Conservation (phyloP, 306 rosid genomes). For the Psophocarpus tetragonolobus region DNA sequence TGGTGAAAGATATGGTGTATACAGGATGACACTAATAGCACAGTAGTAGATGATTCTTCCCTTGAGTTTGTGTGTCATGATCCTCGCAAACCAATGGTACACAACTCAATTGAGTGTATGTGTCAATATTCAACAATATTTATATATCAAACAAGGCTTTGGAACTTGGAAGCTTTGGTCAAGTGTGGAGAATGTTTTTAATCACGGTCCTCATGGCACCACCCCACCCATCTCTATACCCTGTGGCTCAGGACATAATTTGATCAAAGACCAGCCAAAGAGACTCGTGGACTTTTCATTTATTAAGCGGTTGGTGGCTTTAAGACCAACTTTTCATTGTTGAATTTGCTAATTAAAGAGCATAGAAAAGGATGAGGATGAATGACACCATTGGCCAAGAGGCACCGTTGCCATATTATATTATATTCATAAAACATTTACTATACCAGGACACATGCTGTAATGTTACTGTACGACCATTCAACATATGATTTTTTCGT, state of each 20-base stretch:
- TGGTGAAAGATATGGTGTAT: not conserved
- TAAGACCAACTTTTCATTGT: slow-evolving; percentile 28
- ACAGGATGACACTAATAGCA: not conserved
- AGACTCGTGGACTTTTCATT: slow-evolving; percentile 39
- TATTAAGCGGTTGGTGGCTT: slow-evolving; percentile 39
- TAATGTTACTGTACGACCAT: slow-evolving; percentile 31
- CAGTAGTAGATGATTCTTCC: not conserved
- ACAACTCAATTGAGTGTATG: slow-evolving; percentile 36
- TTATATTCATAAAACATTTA: slow-evolving; percentile 23
- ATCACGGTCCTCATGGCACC: slow-evolving; percentile 40
- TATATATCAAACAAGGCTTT: not conserved
- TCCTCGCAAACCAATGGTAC: slow-evolving; percentile 32
- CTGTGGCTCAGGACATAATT: slow-evolving; percentile 28
- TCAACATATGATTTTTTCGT: slow-evolving; percentile 28
- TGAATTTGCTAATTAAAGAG: slow-evolving; percentile 22
- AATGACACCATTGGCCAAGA: slow-evolving; percentile 26
- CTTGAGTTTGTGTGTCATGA: not conserved
- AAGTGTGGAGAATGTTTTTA: slow-evolving; percentile 43
- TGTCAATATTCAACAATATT: slow-evolving; percentile 32
- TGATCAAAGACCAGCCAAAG: slow-evolving; percentile 13
- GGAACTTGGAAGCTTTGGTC: slow-evolving; percentile 34
- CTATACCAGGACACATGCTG: not conserved
- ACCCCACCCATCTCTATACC: slow-evolving; percentile 24
- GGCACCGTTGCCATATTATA: not conserved
- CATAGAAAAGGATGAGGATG: not conserved